phyloP scores from a whole-genome alignment of 2,329 filamentous ascomycete species.

The Coniella lustricola region DNA sequence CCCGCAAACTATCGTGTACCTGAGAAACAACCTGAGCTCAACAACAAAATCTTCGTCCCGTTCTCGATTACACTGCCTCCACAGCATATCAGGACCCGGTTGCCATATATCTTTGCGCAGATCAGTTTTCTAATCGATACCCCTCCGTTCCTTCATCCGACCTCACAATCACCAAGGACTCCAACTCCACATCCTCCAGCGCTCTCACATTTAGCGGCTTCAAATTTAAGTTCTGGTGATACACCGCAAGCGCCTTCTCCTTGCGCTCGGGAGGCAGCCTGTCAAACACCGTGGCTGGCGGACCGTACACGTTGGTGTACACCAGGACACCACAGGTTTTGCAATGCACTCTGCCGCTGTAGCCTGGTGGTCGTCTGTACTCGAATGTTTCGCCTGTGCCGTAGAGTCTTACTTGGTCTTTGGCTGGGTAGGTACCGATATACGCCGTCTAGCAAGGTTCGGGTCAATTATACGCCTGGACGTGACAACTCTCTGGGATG shows the following conservation, averaged over 20 bases:
- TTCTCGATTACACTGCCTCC: too few species aligned
- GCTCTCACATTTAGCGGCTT: conserved; percentile 14
- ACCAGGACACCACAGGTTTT: conserved; percentile 16
- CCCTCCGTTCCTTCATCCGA: conserved; percentile 17
- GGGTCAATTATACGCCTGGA: background rate
- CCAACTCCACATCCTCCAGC: conserved; percentile 10
- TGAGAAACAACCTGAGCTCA: too few species aligned
- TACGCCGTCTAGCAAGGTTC: background rate
- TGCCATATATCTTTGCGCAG: too few species aligned
- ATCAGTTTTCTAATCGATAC: conserved; percentile 1
- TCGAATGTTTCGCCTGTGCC: background rate
- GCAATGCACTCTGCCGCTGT: conserved; percentile 8
- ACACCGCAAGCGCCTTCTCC: conserved; percentile 8
- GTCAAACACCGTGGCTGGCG: conserved; percentile 16
- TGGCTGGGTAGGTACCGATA: background rate
- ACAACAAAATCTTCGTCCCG: too few species aligned
- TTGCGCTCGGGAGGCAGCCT: conserved; percentile 14
- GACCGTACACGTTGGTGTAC: conserved; percentile 16
- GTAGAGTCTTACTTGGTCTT: background rate
- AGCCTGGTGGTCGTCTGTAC: background rate
- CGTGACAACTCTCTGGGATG: background rate
- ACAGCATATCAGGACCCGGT: too few species aligned
- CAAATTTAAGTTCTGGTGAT: conserved; percentile 13
- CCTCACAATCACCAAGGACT: conserved; percentile 1
- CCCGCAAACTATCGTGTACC: too few species aligned